Base-by-base conservation (phyloP, 2,329 filamentous ascomycete genomes). In the Nemania bipapillata region DNA sequence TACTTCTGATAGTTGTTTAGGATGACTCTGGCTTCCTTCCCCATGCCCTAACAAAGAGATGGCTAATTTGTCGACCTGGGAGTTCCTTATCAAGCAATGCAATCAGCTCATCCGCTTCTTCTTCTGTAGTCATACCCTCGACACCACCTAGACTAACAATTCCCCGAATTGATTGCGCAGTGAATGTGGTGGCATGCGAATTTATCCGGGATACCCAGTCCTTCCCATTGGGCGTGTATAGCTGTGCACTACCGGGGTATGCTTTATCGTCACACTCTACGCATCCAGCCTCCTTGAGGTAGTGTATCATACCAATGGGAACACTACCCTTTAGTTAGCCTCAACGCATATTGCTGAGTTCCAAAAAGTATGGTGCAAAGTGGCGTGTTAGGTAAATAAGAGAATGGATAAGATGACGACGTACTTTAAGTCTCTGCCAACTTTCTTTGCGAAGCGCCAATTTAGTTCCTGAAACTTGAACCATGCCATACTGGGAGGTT, bases 31-130 rank as follows among this genome's bases (percentile, higher is more conserved):
- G 61, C 28, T 69, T 72, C 53, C 35, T 68, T 4, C 70, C 70
- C 70, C 70, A 72, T n/a, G 70, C 69, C 20, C 70, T 68, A 2
- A 63, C 28, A 12, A 71, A 59, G 6, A 71, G 7, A 56, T 61
- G 28, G 26, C 69, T 53, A 7, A 72, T 15, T 12, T 63, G 69
- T 4, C 50, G 52, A 55, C 66, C 60, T 9, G 11, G 55, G 11
- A 71, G 54, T 0, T 72, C 68, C 20, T 62, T 28, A 2, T 65
- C 12, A 24, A 55, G 49, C 15, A 45, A 4, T 28, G 65, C 60
- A 7, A 72, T 54, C 7, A 72, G 35, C 28, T 65, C 68, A 49
- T 63, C 63, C 1, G 59, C 69, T n/a, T 72, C 68, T 26, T 69
- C 32, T 24, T 69, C 42, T 11, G 63, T 71, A 2, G 49, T 40